Base-by-base conservation (phyloP, 2,329 filamentous ascomycete genomes). In the Colletotrichum paranaense region DNA sequence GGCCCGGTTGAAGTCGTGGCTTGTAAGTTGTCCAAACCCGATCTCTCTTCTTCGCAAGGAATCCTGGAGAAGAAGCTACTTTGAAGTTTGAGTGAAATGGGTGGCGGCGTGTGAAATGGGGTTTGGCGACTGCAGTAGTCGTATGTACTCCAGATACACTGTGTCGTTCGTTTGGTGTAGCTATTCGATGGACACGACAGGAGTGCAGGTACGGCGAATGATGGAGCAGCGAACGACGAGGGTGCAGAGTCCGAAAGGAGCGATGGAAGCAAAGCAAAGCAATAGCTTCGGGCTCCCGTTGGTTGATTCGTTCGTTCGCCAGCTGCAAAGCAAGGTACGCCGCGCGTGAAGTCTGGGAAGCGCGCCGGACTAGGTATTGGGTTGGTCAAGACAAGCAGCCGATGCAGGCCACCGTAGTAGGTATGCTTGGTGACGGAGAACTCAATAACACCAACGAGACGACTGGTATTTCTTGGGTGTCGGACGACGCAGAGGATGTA, bases 131-230 rank as follows among this genome's bases (percentile, higher is more conserved):
- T 66, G 72, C 68, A 67, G 67, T 46, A 67, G 57, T 57, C 57
- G 53, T 62, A 72, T 72, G 72, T 68, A 74, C 56, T 74, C 72
- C 67, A 62, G 60, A 63, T 62, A 63, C 72, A 67, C 49, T 59
- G 70, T 70, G 55, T 53, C 55, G 55, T 64, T 53, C 55, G 55
- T 64, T 53, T 72, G 75, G 80, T 79, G 78, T 79, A 78, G 80
- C 78, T 79, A 74, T 69, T 77, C 77, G 75, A 78, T 72, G 74
- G 77, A 79, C 79, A 81, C 78, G 79, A 81, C 79, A 81, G 77
- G 78, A 77, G 73, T 78, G 80, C 80, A 81, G 81, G 80, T 81
- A 79, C 80, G 82, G 77, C 78, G 80, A 66, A 81, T 73, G 59
- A 67, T 67, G 67, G 30, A 67, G 62, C 71, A 67, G 71, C 60